Base-by-base conservation (phyloP, 495 filamentous ascomycete genomes). In the Chaetomium fimeti region DNA sequence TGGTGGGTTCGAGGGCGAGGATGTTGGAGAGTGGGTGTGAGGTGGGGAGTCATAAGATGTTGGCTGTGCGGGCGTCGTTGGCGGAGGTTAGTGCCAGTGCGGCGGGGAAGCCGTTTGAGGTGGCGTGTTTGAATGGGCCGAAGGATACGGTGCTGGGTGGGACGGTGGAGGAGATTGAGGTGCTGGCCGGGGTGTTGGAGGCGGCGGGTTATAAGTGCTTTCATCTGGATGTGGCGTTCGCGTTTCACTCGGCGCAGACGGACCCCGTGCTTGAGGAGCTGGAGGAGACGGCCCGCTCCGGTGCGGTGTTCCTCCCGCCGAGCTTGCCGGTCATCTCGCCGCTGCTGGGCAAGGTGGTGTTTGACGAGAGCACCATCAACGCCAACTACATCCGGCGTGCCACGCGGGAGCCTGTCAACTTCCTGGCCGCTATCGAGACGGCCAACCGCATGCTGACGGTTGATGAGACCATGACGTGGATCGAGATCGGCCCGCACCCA, bases 161-260 rank as follows among this genome's bases (percentile, higher is more conserved):
- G 18, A 65, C 75, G 5, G 68, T 71, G 11, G 66, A 71, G 0
- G 76, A 85, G 67, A 86, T 91, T 15, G 76, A 85, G 36, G 67
- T 77, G 16, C 75, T 92, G 66, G 79, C 85, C n/a, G 81, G 87
- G 63, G 74, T 80, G 27, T 82, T 92, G 25, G 77, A 74, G 27
- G 76, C 79, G 51, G 82, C 83, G 1, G 82, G 89, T 18, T 79
- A 82, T 69, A 92, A 90, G 73, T 86, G 82, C 68, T 88, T 83
- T 1, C 85, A 84, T 63, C 80, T 94, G 4, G 84, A 87, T 47
- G 85, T 92, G 15, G 88, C 88, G 38, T 93, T 87, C 62, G 91
- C 90, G 16, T 94, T 92, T 81, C 91, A 95, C 73, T 89, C 91
- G 6, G 80, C 84, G 0, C 91, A 93, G 68, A 85, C 92, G 27